phyloP scores from a whole-genome alignment of 2,329 filamentous ascomycete genomes.

The Parascedosporium putredinis region DNA sequence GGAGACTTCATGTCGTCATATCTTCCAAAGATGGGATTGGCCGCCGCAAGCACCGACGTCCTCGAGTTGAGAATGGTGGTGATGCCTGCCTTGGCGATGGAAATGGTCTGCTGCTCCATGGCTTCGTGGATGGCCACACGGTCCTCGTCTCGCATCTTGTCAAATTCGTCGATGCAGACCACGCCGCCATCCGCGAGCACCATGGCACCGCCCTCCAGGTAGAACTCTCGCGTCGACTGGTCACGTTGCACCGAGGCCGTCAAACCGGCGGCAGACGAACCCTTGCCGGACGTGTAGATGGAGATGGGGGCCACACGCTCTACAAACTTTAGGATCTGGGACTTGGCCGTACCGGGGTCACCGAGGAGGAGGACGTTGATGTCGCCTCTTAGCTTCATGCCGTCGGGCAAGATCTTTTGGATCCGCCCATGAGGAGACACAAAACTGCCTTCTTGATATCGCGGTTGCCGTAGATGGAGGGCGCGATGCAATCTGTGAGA shows the following conservation, averaged over 20 bases:
- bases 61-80: constrained; percentile 95
- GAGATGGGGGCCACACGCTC: constrained; percentile 94
- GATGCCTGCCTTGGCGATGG: constrained; percentile 96
- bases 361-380: constrained; percentile 96
- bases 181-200: constrained; percentile 94
- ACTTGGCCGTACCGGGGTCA: constrained; percentile 97
- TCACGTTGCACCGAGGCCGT: constrained; percentile 95
- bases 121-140: constrained; percentile 97
- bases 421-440: constrained; percentile 85
- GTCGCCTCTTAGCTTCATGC: constrained; percentile 94
- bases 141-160: constrained; percentile 99
- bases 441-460: constrained; percentile 98
- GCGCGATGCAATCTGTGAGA: constrained; percentile 87
- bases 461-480: constrained; percentile 90
- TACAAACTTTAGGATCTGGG: constrained; percentile 92
- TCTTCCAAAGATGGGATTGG: constrained; percentile 93
- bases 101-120: constrained; percentile 99
- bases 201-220: constrained; percentile 96
- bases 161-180: constrained; percentile 97
- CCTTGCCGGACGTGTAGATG: constrained; percentile 97
- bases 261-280: constrained; percentile 92
- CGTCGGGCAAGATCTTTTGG: constrained; percentile 97
- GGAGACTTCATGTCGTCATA: constrained; percentile 98
- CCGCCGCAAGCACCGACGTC: constrained; percentile 88
- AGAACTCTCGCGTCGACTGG: constrained; percentile 86